Evolutionary conservation across 2,329 filamentous ascomycete genomes (phyloP), one percentile per base, ranked within the genome.

Genomic region (Penicillium sp.): DNA sequence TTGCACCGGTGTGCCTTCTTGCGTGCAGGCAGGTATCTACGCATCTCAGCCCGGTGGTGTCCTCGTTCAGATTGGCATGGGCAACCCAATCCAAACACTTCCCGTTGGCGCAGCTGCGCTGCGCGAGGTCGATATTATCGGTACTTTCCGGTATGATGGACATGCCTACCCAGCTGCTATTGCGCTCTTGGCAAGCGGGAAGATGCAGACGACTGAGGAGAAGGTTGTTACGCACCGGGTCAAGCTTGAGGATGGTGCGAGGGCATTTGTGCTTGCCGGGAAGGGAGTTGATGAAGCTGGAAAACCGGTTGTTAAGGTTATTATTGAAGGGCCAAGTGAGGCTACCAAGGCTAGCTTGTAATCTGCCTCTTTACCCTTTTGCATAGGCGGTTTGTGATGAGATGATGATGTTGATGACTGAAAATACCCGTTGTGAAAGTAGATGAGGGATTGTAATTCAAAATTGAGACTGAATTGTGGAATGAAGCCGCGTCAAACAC

Each of bases 41-140:
- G 77, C 77, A 2, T 71, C 77, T 4, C 65, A 70, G 0, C 77
- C 82, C 1, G 82, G 82, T 13, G 81, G 81, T 3, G 78, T 81
- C 46, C 71, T 84, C 31, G 75, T 83, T 50, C 81, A 83, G 72
- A 81, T 85, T 42, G 82, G 82, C 7, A 85, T 85, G 82, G 82
- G 82, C 0, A 82, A 81, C 14, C 81, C 81, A 3, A 75, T 81
- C 21, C 81, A 83, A 64, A 83, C 80, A 4, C 69, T 84, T 6
- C 82, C 81, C 3, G 76, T 84, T 64, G 81, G 80, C 7, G 80
- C 80, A 1, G 80, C 82, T n/a, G 81, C 82, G 29, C 63, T 84
- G 59, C 77, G 82, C 33, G 82, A 85, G 67, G 80, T 85, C 7
- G 82, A 85, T 66, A 78, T 85, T 44, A 78, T 84, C 49, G 82